Evolutionary conservation across 495 filamentous ascomycete genomes (phyloP).

Genomic region (Aspergillus ellipticus): DNA sequence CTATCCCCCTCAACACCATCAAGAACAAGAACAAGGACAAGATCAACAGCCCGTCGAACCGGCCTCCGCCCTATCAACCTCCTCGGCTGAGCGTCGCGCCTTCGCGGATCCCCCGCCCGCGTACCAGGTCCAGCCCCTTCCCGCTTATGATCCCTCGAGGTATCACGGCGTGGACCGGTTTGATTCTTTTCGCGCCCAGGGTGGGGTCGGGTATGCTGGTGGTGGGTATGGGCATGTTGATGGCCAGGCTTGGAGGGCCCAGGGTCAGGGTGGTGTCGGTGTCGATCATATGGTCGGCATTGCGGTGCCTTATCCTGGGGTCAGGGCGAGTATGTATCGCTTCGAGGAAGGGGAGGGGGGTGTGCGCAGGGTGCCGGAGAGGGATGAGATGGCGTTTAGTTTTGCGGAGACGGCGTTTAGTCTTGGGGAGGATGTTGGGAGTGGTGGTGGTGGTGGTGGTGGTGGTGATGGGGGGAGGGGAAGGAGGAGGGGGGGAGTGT

Average conservation of each 20-base stretch:
- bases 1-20: too few species aligned
- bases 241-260: too few species aligned
- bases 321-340: background rate
- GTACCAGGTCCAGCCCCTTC: constrained; percentile 14
- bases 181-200: too few species aligned
- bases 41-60: background rate
- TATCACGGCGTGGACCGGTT: constrained; percentile 14
- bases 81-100: background rate
- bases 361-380: background rate
- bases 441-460: background rate
- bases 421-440: background rate
- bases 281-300: background rate
- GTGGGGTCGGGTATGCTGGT: too few species aligned
- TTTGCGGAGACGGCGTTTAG: background rate
- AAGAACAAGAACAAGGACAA: too few species aligned
- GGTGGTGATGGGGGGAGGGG: background rate
- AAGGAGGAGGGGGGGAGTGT: background rate
- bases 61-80: background rate
- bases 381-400: background rate
- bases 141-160: constrained; percentile 18
- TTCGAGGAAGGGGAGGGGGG: background rate
- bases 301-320: background rate
- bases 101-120: constrained; percentile 17
- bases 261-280: too few species aligned
- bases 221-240: too few species aligned